A percentile compares a stretch with the other conserved stretches of the same genome.
Conservation (phyloP, 1,284 basidiomycete genomes). For the Marasmius sp. region DNA sequence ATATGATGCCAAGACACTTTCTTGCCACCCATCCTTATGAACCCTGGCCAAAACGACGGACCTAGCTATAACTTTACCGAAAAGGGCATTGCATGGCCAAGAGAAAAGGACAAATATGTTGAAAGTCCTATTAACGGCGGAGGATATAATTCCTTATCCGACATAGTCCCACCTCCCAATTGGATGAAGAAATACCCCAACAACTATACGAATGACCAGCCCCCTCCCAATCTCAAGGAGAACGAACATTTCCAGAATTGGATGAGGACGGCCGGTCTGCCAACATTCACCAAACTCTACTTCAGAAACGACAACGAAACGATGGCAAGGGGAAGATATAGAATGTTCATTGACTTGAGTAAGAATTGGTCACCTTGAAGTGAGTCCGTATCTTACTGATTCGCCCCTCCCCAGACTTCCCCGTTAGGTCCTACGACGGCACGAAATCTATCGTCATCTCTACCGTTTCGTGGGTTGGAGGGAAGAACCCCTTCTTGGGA, state of each 20-base stretch:
- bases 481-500: constrained; percentile 96
- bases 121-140: constrained; percentile 41
- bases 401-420: constrained; percentile 70
- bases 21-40: constrained; percentile 59
- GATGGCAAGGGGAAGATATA: constrained; percentile 78
- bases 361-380: constrained; percentile 28
- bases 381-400: constrained; percentile 11
- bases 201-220: constrained; percentile 66
- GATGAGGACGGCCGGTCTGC: constrained; percentile 98
- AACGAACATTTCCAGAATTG: constrained; percentile 99
- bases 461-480: constrained; percentile 97
- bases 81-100: constrained; percentile 90
- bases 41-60: constrained; percentile 46
- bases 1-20: constrained; percentile 67
- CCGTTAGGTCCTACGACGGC: constrained; percentile 88
- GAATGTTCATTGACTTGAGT: constrained; percentile 84
- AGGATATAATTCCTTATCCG: constrained; percentile 50
- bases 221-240: constrained; percentile 73
- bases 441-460: constrained; percentile 97
- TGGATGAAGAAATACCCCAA: constrained; percentile 77
- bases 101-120: constrained; percentile 89
- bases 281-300: constrained; percentile 95
- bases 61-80: constrained; percentile 77
- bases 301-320: constrained; percentile 83
- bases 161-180: constrained; percentile 92